Base-by-base conservation (phyloP, 768 basidiomycete genomes). In the Kwoniella newhampshirensis region DNA sequence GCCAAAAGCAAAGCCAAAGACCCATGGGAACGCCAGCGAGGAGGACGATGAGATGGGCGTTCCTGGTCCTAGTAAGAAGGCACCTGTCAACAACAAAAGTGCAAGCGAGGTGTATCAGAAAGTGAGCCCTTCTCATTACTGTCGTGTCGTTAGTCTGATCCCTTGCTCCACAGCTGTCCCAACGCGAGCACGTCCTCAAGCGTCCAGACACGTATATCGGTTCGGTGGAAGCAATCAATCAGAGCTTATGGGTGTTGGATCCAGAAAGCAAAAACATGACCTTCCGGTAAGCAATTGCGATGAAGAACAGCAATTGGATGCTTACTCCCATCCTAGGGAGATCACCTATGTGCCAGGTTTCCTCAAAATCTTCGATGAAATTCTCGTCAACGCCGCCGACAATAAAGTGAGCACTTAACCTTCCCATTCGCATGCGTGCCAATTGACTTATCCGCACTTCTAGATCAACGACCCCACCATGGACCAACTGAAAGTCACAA, bases 321-420 rank as follows among this genome's bases (percentile, higher is more conserved):
- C n/a, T 51, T 41, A 37, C 18, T 20, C 4, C 18, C 20, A 15
- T 8, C 9, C 7, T 42, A 80, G 81, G 20, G 69, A 77, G 9
- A 79, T 78, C 27, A 89, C 85, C 68, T 99, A 87, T 71, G 93
- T 97, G 1, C 96, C 96, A 0, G 96, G 93, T 51, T 94, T 99
- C 77, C 92, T 93, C 84, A 99, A 99, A 82, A 99, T 99, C 69
- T 87, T 99, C 13, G 96, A 99, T 70, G 96, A 99, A 79, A 99
- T 99, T 70, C 81, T 99, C 2, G 96, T 99, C 68, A 99, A 99
- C 77, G 96, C 96, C 20, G 96, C 96, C 3, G 96, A 99, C 75
- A 96, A 98, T 79, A 99, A 99, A 86, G 94, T 89, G 62, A 54
- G 81, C 76, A 8, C 20, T 28, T 8, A n/a, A 52, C 21, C 11